Evolutionary conservation across 768 basidiomycete species (phyloP), one percentile per base, ranked within the genome.

Genomic region (Lactarius akahatsu): DNA sequence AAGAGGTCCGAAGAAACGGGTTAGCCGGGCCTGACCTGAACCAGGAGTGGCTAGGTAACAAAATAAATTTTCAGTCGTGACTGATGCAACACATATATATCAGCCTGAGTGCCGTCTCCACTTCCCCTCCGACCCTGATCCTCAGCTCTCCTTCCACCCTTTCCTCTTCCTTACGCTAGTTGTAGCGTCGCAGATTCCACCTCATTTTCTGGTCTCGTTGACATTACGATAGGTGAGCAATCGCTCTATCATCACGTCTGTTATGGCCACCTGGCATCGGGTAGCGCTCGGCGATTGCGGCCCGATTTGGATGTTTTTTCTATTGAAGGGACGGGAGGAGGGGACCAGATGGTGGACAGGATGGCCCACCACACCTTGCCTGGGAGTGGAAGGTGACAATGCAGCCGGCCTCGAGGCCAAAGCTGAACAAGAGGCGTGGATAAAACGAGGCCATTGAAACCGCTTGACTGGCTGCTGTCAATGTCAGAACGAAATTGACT

Each of bases 211-310:
- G 45, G 30, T 43, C 32, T 61, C 2, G 45, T 40, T 30, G 40
- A 34, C 23, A 0, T 57, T 66, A 30, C 38, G 45, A 45, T 23
- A 59, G 65, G 65, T 62, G 57, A 62, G 65, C 10, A 50, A 66
- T 66, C 65, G 65, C 45, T 62, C 26, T 30, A 7, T 23, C 28
- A 52, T 61, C 60, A 57, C 57, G 32, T 23, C 47, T 50, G 30
- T 41, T 57, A 43, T 62, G 45, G 60, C 65, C 65, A 66, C 36
- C 61, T 66, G 65, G 65, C 65, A 57, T 7, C 6, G n/a, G 54
- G 54, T 58, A 43, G 57, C 57, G 61, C 50, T 62, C 65, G 65
- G 65, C 5, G 65, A 66, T 66, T 54, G 57, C 65, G 65, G 65
- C 65, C 65, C 65, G 65, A 62, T 59, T 62, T 66, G 60, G 61